These are phyloP conservation scores for Silybum marianum DNA, from an alignment of 129 eudicot genomes.

Conservation along the genomic window DNA sequence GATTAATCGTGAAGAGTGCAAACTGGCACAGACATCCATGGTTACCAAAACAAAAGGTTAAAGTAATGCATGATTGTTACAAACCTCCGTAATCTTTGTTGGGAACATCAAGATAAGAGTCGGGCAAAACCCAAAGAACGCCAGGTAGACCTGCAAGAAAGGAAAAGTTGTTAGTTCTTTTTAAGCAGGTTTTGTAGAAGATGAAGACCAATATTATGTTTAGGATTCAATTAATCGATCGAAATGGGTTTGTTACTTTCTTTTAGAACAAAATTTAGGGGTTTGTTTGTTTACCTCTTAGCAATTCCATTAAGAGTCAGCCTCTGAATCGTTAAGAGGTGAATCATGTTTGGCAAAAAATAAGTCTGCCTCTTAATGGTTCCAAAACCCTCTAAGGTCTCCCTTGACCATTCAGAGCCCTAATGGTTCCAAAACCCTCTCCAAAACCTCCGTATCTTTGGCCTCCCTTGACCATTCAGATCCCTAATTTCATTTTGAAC, in stretches of 20 bases:
- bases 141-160: conserved; percentile 67
- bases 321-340: no score
- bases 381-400: no score
- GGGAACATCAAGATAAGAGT: conserved; percentile 95
- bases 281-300: no score
- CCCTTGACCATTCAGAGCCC: no score
- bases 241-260: background rate
- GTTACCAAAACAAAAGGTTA: background rate
- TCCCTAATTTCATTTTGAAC: no score
- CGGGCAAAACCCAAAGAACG: conserved; percentile 96
- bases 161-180: background rate
- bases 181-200: background rate
- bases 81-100: conserved; percentile 97
- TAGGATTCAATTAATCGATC: background rate
- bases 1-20: background rate
- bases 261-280: background rate
- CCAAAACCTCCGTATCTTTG: no score
- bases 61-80: conserved; percentile 12
- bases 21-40: background rate
- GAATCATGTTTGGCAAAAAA: no score
- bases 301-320: no score
- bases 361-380: no score
- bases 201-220: background rate
- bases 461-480: no score
- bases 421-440: no score